Evolutionary conservation across 768 basidiomycete species (phyloP).

Genomic region (Psilocybe azurescens): DNA sequence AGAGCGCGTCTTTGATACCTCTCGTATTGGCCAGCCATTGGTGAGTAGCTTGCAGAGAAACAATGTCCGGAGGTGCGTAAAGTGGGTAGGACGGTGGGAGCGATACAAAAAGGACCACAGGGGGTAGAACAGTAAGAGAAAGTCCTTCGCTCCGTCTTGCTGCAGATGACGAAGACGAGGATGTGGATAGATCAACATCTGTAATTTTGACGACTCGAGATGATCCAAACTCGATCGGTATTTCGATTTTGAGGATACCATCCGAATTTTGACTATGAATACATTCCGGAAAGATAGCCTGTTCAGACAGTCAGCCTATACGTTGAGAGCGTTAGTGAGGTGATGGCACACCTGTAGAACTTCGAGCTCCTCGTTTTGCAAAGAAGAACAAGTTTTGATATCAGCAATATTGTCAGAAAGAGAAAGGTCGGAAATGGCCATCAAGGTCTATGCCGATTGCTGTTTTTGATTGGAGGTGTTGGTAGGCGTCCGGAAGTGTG

Average conservation of each 20-base stretch:
- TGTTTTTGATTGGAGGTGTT: background rate
- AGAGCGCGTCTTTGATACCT: conserved; percentile 43
- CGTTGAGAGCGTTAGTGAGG: background rate
- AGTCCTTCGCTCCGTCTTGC: conserved; percentile 21
- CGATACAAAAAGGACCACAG: conserved; percentile 56
- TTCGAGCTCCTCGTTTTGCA: conserved; percentile 62
- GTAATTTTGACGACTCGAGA: conserved; percentile 42
- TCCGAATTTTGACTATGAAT: conserved; percentile 46
- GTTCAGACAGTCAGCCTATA: background rate
- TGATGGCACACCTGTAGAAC: conserved; percentile 56
- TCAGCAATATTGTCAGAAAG: background rate
- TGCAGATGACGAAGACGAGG: background rate
- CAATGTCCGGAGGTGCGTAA: conserved; percentile 51
- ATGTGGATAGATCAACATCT: conserved; percentile 4
- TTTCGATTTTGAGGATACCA: conserved; percentile 55
- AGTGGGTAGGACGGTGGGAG: conserved; percentile 61
- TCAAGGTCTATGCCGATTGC: too few relatives aligned
- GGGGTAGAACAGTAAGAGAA: conserved; percentile 58
- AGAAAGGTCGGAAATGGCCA: background rate
- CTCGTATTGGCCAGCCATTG: conserved; percentile 57
- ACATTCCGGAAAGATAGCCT: conserved; percentile 83
- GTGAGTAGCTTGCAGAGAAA: conserved; percentile 55
- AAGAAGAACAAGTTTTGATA: conserved; percentile 29
- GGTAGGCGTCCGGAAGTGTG: background rate
- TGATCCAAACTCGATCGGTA: conserved; percentile 63